These are phyloP conservation scores for Acanthamoeba lenticulata DNA, from an alignment of 208 protist genomes.

Conservation along the genomic window DNA sequence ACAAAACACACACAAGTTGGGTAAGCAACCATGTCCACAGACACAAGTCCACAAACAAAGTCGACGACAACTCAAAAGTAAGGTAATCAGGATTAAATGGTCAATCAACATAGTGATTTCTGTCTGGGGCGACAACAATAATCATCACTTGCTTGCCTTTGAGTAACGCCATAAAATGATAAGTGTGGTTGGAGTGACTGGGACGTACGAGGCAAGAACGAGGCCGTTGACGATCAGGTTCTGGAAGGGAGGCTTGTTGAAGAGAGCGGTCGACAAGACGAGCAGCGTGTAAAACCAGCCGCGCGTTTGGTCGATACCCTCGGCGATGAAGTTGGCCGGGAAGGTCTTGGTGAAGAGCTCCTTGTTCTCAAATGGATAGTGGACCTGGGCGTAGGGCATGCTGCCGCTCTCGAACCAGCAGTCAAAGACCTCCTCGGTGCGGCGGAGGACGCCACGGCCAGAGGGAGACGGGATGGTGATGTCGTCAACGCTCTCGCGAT, in stretches of 20 bases:
- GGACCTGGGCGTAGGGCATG: conserved; percentile 99
- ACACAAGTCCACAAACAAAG: not conserved
- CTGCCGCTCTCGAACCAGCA: conserved; percentile 99
- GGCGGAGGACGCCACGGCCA: conserved; percentile 89
- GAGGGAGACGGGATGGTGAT: conserved; percentile 97
- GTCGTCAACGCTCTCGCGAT: conserved; percentile 97
- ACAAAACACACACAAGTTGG: no score
- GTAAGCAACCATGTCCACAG: no score
- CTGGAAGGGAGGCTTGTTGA: conserved; percentile 97
- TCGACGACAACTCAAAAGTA: not conserved
- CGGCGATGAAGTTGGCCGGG: conserved; percentile 99
- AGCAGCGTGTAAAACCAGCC: conserved; percentile 99
- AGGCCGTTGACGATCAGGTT: conserved; percentile 99
- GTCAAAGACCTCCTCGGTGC: conserved; percentile 99
- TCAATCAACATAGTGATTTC: conserved; percentile 26
- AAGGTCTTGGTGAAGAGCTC: conserved; percentile 94
- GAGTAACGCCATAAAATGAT: no score
- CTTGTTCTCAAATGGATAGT: conserved; percentile 99
- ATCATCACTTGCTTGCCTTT: not conserved
- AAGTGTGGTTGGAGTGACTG: not conserved
- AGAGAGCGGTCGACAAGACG: conserved; percentile 98
- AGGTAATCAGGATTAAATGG: not conserved
- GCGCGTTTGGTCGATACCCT: conserved; percentile 97
- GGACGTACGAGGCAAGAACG: conserved; percentile 95
- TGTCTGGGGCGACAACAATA: conserved; percentile 32